Evolutionary conservation across 305 asterid genomes (phyloP).

Genomic region (Striga hermonthica): DNA sequence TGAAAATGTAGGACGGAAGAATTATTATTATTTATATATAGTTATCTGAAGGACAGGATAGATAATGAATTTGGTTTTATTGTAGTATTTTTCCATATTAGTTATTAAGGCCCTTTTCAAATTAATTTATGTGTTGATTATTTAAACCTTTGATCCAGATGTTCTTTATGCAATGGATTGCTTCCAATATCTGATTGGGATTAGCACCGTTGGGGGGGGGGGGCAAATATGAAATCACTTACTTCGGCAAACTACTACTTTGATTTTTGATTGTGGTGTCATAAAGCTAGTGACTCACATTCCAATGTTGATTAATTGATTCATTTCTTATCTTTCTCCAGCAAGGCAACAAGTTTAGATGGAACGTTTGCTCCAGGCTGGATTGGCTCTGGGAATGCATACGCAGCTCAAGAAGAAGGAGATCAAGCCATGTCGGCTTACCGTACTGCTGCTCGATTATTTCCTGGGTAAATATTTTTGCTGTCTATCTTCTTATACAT

Average conservation of each 20-base stretch:
- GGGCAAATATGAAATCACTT: background rate
- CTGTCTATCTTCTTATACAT: constrained; percentile 13
- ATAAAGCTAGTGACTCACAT: constrained; percentile 20
- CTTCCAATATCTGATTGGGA: constrained; percentile 6
- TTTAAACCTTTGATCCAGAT: constrained; percentile 14
- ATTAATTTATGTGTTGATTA: background rate
- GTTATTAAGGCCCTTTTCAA: background rate
- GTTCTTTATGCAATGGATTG: background rate
- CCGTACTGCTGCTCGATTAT: constrained; percentile 97
- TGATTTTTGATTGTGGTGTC: constrained; percentile 13
- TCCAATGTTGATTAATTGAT: constrained; percentile 13
- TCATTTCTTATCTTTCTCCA: constrained; percentile 40
- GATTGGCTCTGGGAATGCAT: constrained; percentile 97
- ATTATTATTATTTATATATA: background rate
- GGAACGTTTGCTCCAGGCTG: constrained; percentile 97
- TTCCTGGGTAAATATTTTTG: constrained; percentile 76
- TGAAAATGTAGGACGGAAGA: constrained; percentile 12
- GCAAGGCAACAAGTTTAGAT: constrained; percentile 95
- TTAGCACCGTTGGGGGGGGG: background rate
- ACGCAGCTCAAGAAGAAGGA: constrained; percentile 96
- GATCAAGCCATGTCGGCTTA: constrained; percentile 99
- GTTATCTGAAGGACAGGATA: background rate
- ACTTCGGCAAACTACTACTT: constrained; percentile 1
- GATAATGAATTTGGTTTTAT: background rate
- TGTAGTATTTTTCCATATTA: background rate